Percentiles rank a stretch among this genome's conserved stretches.
Evolutionary conservation across 2,329 filamentous ascomycete species (phyloP).

Genomic region (Clarireedia hainanense): DNA sequence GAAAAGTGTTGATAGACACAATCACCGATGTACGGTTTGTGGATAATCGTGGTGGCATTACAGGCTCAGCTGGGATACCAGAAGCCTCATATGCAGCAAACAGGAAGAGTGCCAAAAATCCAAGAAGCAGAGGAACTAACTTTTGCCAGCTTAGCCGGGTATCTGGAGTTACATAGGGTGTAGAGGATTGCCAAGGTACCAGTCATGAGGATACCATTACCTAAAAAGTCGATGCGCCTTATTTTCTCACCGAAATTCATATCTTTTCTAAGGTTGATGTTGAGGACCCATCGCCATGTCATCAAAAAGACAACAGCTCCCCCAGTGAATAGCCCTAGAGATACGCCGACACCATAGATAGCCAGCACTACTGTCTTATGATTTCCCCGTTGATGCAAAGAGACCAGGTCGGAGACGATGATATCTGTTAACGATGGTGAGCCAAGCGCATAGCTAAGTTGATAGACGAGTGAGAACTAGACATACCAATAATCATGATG

Average conservation of each 20-base stretch:
- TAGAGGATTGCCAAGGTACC: slow-evolving; percentile 48
- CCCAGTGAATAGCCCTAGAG: slow-evolving; percentile 33
- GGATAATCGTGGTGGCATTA: not conserved
- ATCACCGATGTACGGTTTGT: not conserved
- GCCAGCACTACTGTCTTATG: slow-evolving; percentile 34
- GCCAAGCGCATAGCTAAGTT: slow-evolving; percentile 32
- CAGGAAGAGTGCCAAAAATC: slow-evolving; percentile 1
- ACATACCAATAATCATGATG: slow-evolving; percentile 2
- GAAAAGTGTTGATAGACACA: not conserved
- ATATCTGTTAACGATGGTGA: slow-evolving; percentile 39
- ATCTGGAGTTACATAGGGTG: slow-evolving; percentile 44
- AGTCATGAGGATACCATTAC: slow-evolving; percentile 50
- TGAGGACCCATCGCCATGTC: slow-evolving; percentile 32
- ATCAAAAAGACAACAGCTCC: slow-evolving; percentile 33
- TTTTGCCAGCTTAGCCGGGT: slow-evolving; percentile 6
- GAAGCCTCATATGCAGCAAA: not conserved
- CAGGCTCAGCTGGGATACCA: not conserved
- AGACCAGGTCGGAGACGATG: slow-evolving; percentile 43
- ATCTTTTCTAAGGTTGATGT: slow-evolving; percentile 10
- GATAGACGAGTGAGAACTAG: not conserved
- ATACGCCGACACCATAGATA: slow-evolving; percentile 35
- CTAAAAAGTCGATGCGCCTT: slow-evolving; percentile 54
- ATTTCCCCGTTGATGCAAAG: slow-evolving; percentile 38
- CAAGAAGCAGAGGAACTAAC: slow-evolving; percentile 30
- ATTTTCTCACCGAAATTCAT: slow-evolving; percentile 25